These are phyloP conservation scores for Persicaria maculosa DNA, from an alignment of 148 eudicot species.

Conservation along the genomic window DNA sequence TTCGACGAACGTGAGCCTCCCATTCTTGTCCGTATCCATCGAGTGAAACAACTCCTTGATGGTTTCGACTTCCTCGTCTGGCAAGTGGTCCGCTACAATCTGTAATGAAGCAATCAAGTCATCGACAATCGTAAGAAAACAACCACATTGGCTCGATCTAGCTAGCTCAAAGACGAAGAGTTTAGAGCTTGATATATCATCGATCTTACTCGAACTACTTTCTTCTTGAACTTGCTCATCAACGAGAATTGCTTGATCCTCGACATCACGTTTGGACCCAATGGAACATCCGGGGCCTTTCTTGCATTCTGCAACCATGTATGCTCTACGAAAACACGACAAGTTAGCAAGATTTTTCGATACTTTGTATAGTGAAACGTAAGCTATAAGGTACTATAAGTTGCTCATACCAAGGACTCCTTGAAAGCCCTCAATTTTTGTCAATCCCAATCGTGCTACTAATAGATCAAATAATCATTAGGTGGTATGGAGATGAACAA, in stretches of 20 bases:
- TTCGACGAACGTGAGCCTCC: slow-evolving; percentile 60
- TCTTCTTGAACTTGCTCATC: slow-evolving; percentile 97
- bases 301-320: slow-evolving; percentile 63
- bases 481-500: too few relatives aligned
- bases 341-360: background rate
- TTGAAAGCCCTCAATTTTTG: too few relatives aligned
- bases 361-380: background rate
- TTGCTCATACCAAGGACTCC: slow-evolving; percentile 47
- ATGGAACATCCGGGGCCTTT: slow-evolving; percentile 45
- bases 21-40: slow-evolving; percentile 86
- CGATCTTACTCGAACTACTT: slow-evolving; percentile 68
- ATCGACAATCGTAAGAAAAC: background rate
- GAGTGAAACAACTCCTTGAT: slow-evolving; percentile 48
- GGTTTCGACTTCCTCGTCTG: slow-evolving; percentile 49
- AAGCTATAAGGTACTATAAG: background rate
- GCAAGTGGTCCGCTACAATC: slow-evolving; percentile 80
- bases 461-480: too few relatives aligned
- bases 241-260: slow-evolving; percentile 85
- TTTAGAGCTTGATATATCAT: too few relatives aligned
- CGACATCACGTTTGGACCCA: slow-evolving; percentile 63
- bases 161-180: too few relatives aligned
- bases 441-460: too few relatives aligned
- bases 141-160: background rate
- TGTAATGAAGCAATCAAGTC: background rate
- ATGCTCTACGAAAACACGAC: slow-evolving; percentile 29